Evolutionary conservation across 140 eudicot genomes (phyloP).

Genomic region (Senecio squalidus): DNA sequence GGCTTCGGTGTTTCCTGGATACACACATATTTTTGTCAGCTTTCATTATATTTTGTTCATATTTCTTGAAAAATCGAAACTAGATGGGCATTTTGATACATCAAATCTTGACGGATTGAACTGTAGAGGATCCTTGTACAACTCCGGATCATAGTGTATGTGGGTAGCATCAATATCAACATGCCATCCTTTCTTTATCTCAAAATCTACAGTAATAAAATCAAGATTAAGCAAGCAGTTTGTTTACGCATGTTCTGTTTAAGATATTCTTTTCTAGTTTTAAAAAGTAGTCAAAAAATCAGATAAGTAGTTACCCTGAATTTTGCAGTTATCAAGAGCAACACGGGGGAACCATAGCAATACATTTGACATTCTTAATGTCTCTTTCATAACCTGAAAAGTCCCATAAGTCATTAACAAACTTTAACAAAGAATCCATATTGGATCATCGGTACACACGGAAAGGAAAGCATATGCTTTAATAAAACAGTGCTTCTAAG

Average conservation of each 20-base stretch:
- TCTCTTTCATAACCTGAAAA: conserved; percentile 53
- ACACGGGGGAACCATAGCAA: conserved; percentile 57
- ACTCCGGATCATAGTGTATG: conserved; percentile 53
- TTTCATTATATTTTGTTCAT: not conserved
- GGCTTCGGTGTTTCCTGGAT: conserved; percentile 49
- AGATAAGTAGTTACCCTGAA: conserved; percentile 31
- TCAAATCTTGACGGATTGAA: conserved; percentile 66
- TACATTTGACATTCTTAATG: conserved; percentile 54
- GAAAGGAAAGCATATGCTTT: not conserved
- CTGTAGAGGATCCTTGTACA: conserved; percentile 42
- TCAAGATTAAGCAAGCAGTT: conserved; percentile 8
- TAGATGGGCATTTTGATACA: conserved; percentile 26
- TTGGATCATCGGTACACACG: not conserved
- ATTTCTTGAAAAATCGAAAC: not conserved
- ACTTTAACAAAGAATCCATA: too few relatives aligned
- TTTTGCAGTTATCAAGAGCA: conserved; percentile 39
- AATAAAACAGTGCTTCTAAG: too few relatives aligned
- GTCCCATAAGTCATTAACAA: not conserved
- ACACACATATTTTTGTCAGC: too few relatives aligned
- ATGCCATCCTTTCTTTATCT: conserved; percentile 69
- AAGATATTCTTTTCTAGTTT: not conserved
- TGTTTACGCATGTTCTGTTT: not conserved
- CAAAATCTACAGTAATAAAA: conserved; percentile 26
- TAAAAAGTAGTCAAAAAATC: too few relatives aligned
- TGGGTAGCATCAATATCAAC: conserved; percentile 54